A percentile compares a stretch with the other conserved stretches of the same genome.
These are phyloP conservation scores for Phyllosticta paracitricarpa DNA, from an alignment of 2,329 filamentous ascomycete genomes.

Conservation along the genomic window DNA sequence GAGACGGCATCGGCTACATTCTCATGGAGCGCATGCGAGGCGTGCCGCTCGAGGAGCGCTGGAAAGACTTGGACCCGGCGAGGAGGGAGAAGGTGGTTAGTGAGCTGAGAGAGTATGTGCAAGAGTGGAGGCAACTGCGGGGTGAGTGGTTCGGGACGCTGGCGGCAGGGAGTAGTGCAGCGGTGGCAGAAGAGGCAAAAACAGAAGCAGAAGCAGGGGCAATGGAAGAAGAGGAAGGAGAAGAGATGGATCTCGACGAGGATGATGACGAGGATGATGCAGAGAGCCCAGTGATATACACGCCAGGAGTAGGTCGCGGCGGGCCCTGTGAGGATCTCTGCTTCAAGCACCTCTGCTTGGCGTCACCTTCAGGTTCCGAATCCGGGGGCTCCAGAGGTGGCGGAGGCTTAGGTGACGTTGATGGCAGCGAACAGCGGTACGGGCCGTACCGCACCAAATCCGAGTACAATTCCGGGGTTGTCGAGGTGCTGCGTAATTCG, in stretches of 20 bases:
- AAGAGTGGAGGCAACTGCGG: slow-evolving; percentile 11
- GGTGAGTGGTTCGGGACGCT: slow-evolving; percentile 13
- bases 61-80: slow-evolving; percentile 8
- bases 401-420: not conserved
- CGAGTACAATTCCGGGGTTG: slow-evolving; percentile 11
- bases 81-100: slow-evolving; percentile 8
- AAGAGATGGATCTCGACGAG: not conserved
- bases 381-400: not conserved
- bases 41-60: slow-evolving; percentile 11
- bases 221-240: not conserved
- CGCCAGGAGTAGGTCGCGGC: not conserved
- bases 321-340: slow-evolving; percentile 4
- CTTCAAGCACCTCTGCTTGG: slow-evolving; percentile 3
- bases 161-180: slow-evolving; percentile 12
- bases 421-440: slow-evolving; percentile 10
- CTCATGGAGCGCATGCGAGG: slow-evolving; percentile 16
- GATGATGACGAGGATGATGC: not conserved
- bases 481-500: slow-evolving; percentile 11
- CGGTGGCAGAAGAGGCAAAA: slow-evolving; percentile 7
- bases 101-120: slow-evolving; percentile 12
- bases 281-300: not conserved
- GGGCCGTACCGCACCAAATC: slow-evolving; percentile 12
- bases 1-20: slow-evolving; percentile 10
- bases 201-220: not conserved
- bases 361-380: not conserved